Evolutionary conservation across 306 rosid genomes (phyloP).

Genomic region (Luffa acutangula): DNA sequence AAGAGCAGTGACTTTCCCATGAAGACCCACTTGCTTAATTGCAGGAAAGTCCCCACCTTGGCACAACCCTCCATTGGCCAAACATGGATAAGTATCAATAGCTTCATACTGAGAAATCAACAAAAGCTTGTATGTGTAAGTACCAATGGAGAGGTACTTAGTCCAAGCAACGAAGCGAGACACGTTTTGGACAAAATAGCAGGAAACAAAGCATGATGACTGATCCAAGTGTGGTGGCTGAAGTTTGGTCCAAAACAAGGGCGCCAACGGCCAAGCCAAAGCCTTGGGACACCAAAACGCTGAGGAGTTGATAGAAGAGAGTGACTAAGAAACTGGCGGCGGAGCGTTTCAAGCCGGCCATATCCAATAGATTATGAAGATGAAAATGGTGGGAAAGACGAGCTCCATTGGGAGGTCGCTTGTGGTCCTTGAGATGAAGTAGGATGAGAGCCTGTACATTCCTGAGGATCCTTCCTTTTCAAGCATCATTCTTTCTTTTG

Average conservation of each 20-base stretch:
- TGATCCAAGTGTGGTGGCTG: conserved; percentile 50
- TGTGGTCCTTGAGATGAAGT: conserved; percentile 37
- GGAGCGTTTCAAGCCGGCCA: conserved; percentile 41
- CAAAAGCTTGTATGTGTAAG: conserved; percentile 39
- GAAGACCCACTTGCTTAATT: conserved; percentile 35
- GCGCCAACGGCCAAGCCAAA: conserved; percentile 71
- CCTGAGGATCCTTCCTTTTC: conserved; percentile 65
- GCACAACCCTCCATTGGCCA: conserved; percentile 7
- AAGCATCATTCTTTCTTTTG: conserved; percentile 46
- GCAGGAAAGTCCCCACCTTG: conserved; percentile 29
- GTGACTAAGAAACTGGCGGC: conserved; percentile 17
- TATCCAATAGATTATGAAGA: conserved; percentile 40
- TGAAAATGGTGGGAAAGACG: conserved; percentile 36
- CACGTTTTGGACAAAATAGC: conserved; percentile 52
- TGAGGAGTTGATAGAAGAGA: conserved; percentile 22
- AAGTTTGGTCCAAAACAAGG: conserved; percentile 32
- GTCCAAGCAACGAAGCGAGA: conserved; percentile 51
- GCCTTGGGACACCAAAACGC: conserved; percentile 56
- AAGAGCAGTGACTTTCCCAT: conserved; percentile 14
- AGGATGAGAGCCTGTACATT: conserved; percentile 63
- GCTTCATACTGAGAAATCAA: conserved; percentile 38
- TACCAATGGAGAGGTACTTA: conserved; percentile 36
- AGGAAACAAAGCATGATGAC: conserved; percentile 45
- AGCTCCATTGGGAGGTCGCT: conserved; percentile 69
- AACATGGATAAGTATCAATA: conserved; percentile 41